phyloP scores from a whole-genome alignment of 164 flowering plant species.

The Vitis rupestris region DNA sequence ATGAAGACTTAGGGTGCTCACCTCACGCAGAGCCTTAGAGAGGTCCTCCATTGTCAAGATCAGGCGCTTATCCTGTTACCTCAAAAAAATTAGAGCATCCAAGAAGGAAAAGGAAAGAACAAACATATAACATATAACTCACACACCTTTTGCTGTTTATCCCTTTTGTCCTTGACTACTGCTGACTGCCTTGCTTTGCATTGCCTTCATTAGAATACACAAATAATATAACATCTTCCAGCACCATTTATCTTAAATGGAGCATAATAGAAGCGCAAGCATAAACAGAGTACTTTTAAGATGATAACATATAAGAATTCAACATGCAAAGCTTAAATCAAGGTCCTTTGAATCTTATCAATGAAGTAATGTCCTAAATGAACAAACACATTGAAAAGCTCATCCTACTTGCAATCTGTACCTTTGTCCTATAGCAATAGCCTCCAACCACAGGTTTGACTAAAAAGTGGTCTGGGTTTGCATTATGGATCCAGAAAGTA shows the following conservation, averaged over 20 bases:
- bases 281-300: not conserved
- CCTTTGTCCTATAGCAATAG: not conserved
- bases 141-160: conserved; percentile 89
- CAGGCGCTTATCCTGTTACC: conserved; percentile 83
- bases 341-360: not conserved
- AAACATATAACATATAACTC: not conserved
- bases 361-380: not conserved
- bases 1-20: conserved; percentile 18
- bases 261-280: not conserved
- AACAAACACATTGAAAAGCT: not conserved
- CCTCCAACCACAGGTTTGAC: not conserved
- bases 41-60: conserved; percentile 94
- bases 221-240: not conserved
- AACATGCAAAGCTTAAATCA: not conserved
- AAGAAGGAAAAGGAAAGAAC: not conserved
- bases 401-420: not conserved
- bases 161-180: conserved; percentile 78
- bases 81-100: conserved; percentile 13
- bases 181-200: conserved; percentile 89
- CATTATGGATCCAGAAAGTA: no score
- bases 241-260: not conserved
- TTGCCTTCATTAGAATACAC: conserved; percentile 47
- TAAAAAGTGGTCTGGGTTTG: no score
- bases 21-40: conserved; percentile 90
- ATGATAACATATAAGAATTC: not conserved